A percentile compares a stretch with the other conserved stretches of the same genome.
These are phyloP conservation scores for Musa schizocarpa DNA, from an alignment of 176 grass and related monocot species.

Conservation along the genomic window DNA sequence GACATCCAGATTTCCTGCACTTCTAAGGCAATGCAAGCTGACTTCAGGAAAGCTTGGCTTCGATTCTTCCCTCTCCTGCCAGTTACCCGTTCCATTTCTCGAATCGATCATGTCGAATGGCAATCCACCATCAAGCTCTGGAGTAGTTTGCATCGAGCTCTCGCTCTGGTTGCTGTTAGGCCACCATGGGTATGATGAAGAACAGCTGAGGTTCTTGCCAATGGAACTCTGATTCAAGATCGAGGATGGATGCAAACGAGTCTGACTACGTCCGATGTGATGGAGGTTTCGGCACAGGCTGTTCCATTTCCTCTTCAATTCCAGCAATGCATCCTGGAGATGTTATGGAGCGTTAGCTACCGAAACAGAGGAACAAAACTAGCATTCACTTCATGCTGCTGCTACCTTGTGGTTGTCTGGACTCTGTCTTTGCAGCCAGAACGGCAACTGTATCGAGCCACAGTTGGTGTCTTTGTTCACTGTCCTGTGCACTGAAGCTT, in stretches of 20 bases:
- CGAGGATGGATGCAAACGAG: constrained; percentile 29
- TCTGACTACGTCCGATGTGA: constrained; percentile 15
- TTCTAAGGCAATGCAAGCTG: constrained; percentile 1
- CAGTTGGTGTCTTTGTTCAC: constrained; percentile 17
- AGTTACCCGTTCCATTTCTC: not conserved
- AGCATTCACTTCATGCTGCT: not conserved
- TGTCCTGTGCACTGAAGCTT: constrained; percentile 44
- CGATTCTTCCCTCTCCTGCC: constrained; percentile 4
- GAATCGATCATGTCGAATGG: not conserved
- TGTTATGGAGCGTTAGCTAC: not conserved
- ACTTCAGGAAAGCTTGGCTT: not conserved
- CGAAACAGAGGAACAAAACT: not conserved
- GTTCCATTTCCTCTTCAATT: constrained; percentile 84
- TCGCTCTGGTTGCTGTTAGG: constrained; percentile 25
- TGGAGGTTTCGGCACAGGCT: constrained; percentile 69
- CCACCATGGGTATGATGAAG: constrained; percentile 37
- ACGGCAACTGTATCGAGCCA: constrained; percentile 30
- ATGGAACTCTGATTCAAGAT: not conserved
- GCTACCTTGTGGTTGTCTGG: constrained; percentile 39
- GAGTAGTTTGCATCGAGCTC: constrained; percentile 14
- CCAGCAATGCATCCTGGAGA: constrained; percentile 42
- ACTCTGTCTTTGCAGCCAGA: constrained; percentile 40
- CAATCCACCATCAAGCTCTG: not conserved
- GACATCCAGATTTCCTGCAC: constrained; percentile 22
- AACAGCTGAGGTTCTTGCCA: constrained; percentile 5